Evolutionary conservation across 371 early-diverging fungal species (phyloP).

Genomic region (Mortierella sp.): DNA sequence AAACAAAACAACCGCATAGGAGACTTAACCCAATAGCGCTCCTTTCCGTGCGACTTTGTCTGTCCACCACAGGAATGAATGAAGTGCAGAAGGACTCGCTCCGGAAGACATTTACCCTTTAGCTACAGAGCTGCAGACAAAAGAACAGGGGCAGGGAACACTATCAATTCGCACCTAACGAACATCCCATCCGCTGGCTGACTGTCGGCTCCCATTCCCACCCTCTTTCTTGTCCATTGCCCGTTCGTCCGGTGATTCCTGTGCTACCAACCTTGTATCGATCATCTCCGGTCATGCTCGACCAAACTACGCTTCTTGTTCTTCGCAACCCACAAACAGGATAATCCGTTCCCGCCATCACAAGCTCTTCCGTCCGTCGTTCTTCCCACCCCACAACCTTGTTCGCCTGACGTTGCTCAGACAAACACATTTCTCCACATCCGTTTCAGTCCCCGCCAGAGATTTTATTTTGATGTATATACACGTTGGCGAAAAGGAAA

Average conservation of each 20-base stretch:
- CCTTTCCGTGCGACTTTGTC: neutral
- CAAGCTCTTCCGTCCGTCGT: too few relatives aligned
- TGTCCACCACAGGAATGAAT: neutral
- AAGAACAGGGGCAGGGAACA: neutral
- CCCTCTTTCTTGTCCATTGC: too few relatives aligned
- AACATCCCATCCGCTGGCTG: neutral
- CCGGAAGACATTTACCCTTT: neutral
- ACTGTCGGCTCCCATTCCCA: neutral
- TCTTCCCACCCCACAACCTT: neutral
- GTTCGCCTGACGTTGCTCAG: neutral
- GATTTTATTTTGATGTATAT: neutral
- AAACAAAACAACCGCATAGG: neutral
- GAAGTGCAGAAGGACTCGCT: neutral
- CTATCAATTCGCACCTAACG: too few relatives aligned
- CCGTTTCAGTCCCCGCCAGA: conserved; percentile 2
- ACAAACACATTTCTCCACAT: neutral
- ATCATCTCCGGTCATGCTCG: neutral
- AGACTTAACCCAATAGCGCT: neutral
- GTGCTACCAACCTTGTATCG: neutral
- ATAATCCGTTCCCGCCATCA: neutral
- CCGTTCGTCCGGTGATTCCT: too few relatives aligned
- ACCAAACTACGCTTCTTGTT: neutral
- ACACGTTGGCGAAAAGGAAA: neutral
- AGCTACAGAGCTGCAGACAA: neutral
- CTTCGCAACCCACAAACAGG: neutral